Base-by-base conservation (phyloP, 495 filamentous ascomycete genomes). In the Parmelia sp. region DNA sequence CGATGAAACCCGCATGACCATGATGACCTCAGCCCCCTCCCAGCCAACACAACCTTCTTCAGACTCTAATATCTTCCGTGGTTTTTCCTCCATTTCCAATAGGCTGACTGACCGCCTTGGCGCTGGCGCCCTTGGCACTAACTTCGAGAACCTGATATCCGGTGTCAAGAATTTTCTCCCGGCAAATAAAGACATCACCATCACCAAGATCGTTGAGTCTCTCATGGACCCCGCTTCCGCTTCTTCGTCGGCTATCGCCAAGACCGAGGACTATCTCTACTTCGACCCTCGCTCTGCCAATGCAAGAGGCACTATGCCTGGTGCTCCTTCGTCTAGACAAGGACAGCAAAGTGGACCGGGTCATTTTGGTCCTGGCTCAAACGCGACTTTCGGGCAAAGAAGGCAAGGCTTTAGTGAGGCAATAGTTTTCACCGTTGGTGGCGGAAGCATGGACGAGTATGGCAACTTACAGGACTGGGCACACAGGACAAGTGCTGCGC, bases 161-260 rank as follows among this genome's bases (percentile, higher is more conserved):
- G 93, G 95, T 42, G 93, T 99, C 76, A 97, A 97, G 79, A 97
- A 97, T 74, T 96, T 98, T 79, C 79, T 98, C 5, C 95, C 95
- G 2, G 91, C 85, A 15, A 94, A 99, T 76, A 90, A 92, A 69
- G 95, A 99, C 71, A 82, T 97, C 6, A 99, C 95, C 0, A 83
- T 97, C 47, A 97, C 95, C 58, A 96, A 97, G 75, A 97, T 99
- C 72, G 91, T 91, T 15, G 95, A 99, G 72, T 96, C 92, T 0
- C 87, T 99, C 71, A 99, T 99, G 95, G 95, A 99, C 73, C 95
- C 95, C 0, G 81, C 90, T 44, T 82, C 88, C 14, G 93, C 95
- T 3, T 91, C 90, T 17, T 91, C 90, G 4, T 91, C 88, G 27
- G 95, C 95, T 17, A 92, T 99, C 65, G 89, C 91, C 63, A 97